Evolutionary conservation across 192 early-diverging fungal genomes (phyloP).

Genomic region (Coemansia sp.): DNA sequence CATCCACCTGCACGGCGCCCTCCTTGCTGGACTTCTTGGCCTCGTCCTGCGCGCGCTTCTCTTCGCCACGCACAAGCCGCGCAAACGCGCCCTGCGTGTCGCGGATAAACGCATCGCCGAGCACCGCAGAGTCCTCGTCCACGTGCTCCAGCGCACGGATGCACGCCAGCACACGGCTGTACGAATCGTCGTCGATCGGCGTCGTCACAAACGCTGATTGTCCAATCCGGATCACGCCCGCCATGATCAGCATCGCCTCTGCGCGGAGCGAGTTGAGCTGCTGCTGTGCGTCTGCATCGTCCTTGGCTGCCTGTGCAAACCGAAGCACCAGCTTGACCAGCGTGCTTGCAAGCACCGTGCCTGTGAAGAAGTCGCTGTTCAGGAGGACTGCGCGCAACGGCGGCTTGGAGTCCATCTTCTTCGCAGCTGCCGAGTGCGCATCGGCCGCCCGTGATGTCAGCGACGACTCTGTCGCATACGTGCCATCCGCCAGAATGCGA

Average conservation of each 20-base stretch:
- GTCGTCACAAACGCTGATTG: constrained; percentile 79
- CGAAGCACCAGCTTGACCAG: constrained; percentile 90
- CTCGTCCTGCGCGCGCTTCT: constrained; percentile 63
- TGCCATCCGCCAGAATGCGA: constrained; percentile 92
- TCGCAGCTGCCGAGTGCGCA: constrained; percentile 25
- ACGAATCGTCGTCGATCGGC: constrained; percentile 97
- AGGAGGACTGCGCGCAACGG: constrained; percentile 70
- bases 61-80: constrained; percentile 53
- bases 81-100: constrained; percentile 65
- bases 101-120: constrained; percentile 58
- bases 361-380: constrained; percentile 92
- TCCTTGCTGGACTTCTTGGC: constrained; percentile 29
- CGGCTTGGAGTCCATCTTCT: constrained; percentile 56
- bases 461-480: constrained; percentile 95
- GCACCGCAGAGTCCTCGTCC: constrained; percentile 43
- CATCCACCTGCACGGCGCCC: constrained; percentile 77
- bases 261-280: constrained; percentile 81
- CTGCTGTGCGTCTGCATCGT: constrained; percentile 5
- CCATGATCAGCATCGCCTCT: constrained; percentile 99
- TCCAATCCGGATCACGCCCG: constrained; percentile 89
- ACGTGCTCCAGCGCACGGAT: constrained; percentile 72
- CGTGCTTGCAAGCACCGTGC: constrained; percentile 83
- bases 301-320: constrained; percentile 40
- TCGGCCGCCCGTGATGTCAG: constrained; percentile 60
- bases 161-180: constrained; percentile 87